Evolutionary conservation across 345 rosid species (phyloP).

Genomic region (Rhizophora apiculata): DNA sequence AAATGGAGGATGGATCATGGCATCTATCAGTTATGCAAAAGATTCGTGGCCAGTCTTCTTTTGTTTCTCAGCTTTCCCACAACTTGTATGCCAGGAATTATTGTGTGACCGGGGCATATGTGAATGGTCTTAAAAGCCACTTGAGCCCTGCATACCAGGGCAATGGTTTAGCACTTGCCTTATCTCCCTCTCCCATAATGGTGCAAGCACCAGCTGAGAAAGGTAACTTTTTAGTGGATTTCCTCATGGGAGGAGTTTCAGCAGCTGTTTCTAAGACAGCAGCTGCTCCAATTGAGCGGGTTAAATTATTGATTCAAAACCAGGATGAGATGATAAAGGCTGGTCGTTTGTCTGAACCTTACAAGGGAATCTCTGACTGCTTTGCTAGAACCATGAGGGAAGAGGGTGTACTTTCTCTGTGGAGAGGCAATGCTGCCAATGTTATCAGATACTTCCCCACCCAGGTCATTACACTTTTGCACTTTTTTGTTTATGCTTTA

Average conservation of each 20-base stretch:
- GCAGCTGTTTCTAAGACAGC: slow-evolving; percentile 32
- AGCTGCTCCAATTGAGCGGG: slow-evolving; percentile 32
- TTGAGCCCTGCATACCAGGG: slow-evolving; percentile 17
- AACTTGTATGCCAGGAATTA: slow-evolving; percentile 19
- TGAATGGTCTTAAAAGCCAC: background rate
- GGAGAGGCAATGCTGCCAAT: slow-evolving; percentile 35
- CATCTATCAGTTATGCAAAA: slow-evolving; percentile 55
- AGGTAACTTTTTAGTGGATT: slow-evolving; percentile 23
- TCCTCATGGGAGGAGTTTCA: slow-evolving; percentile 33
- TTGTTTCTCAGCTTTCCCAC: slow-evolving; percentile 40
- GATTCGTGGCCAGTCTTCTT: slow-evolving; percentile 44
- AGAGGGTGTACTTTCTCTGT: slow-evolving; percentile 25
- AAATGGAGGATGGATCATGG: slow-evolving; percentile 57
- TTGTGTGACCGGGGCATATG: background rate
- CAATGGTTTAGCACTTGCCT: slow-evolving; percentile 4
- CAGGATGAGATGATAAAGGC: slow-evolving; percentile 35
- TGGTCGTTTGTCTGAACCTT: slow-evolving; percentile 27
- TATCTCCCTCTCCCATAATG: slow-evolving; percentile 10
- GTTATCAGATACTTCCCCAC: slow-evolving; percentile 37
- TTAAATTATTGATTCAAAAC: slow-evolving; percentile 32
- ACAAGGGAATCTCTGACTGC: slow-evolving; percentile 31
- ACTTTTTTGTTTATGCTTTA: background rate
- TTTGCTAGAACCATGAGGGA: slow-evolving; percentile 31
- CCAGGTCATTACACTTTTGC: slow-evolving; percentile 17
- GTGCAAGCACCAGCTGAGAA: slow-evolving; percentile 28